Base-by-base conservation (phyloP, 345 rosid species). In the Eucalyptus coolabah region DNA sequence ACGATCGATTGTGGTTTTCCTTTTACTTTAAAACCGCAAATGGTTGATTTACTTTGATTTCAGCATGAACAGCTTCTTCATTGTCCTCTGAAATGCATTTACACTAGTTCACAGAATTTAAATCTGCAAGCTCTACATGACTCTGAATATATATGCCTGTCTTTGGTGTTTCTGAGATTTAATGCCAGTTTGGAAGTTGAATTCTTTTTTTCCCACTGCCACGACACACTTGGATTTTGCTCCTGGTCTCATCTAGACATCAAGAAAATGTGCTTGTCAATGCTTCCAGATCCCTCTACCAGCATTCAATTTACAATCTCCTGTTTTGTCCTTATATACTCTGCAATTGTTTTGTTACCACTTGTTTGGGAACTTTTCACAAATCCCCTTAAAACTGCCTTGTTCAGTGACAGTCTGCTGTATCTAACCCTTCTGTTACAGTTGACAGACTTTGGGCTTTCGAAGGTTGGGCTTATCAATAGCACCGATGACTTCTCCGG, bases 371-470 rank as follows among this genome's bases (percentile, higher is more conserved):
- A 77, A 77, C 28, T 40, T 40, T 23, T 40, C 47, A 77, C 28
- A 40, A 9, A 12, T 40, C 47, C 26, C 47, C 85, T 21, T 24
- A 77, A 44, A 34, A 77, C 47, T 77, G 47, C 47, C 47, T 77
- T 86, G 56, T 54, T 34, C 42, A 21, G 65, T 30, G 26, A 19
- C 88, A 40, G 47, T 89, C 89, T 42, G 87, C 88, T 90, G 85
- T 77, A 91, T 89, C 69, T 91, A 69, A 91, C 91, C 90, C 90
- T 89, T 93, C 86, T 90, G 77, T 90, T 91, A 94, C 98, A 98
- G 99, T 94, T 98, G 95, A 98, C 99, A 95, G 99, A 98, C 94
- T 98, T 98, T 87, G 99, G 99, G 92, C 98, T 97, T 87, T 98
- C 99, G 80, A 97, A 94, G 94, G 99, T 97, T 94, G 99, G 99